Conservation (phyloP, 1,284 basidiomycete species). For the Mycena citricolor region DNA sequence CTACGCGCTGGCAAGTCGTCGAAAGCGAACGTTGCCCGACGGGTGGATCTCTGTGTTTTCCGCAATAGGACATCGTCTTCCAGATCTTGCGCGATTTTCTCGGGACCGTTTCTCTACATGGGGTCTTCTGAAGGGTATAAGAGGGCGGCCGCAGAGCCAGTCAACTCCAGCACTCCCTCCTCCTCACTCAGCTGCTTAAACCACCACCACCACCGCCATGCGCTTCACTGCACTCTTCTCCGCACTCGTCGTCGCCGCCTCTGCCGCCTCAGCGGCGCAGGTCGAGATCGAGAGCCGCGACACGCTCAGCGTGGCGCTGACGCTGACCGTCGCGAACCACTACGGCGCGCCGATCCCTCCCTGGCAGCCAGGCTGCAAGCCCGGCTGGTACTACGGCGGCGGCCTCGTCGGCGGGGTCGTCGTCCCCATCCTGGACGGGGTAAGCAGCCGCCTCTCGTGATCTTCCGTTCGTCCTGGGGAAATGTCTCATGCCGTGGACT, state of each 20-base stretch:
- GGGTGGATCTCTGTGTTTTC: too few relatives aligned
- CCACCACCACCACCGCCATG: too few relatives aligned
- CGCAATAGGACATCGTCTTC: too few relatives aligned
- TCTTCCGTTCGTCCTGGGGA: background rate
- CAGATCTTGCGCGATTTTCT: too few relatives aligned
- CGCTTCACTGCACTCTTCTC: slow-evolving; percentile 33
- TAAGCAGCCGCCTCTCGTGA: slow-evolving; percentile 27
- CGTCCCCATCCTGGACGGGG: slow-evolving; percentile 30
- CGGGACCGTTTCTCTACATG: too few relatives aligned
- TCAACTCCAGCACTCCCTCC: too few relatives aligned
- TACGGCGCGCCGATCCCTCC: slow-evolving; percentile 33
- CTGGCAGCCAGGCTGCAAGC: slow-evolving; percentile 33
- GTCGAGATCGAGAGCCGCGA: slow-evolving; percentile 20
- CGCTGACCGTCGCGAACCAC: slow-evolving; percentile 31
- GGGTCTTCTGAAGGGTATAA: too few relatives aligned
- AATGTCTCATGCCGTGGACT: background rate
- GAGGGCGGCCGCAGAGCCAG: too few relatives aligned
- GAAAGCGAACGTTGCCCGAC: too few relatives aligned
- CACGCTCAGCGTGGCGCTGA: slow-evolving; percentile 23
- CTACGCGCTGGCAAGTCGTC: too few relatives aligned
- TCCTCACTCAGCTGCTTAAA: too few relatives aligned
- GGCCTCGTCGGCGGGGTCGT: slow-evolving; percentile 23
- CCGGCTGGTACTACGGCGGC: slow-evolving; percentile 36
- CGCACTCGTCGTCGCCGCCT: slow-evolving; percentile 27
- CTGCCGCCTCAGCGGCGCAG: slow-evolving; percentile 24